phyloP scores from a whole-genome alignment of 306 rosid species.

The Cicer pinnatifidum region DNA sequence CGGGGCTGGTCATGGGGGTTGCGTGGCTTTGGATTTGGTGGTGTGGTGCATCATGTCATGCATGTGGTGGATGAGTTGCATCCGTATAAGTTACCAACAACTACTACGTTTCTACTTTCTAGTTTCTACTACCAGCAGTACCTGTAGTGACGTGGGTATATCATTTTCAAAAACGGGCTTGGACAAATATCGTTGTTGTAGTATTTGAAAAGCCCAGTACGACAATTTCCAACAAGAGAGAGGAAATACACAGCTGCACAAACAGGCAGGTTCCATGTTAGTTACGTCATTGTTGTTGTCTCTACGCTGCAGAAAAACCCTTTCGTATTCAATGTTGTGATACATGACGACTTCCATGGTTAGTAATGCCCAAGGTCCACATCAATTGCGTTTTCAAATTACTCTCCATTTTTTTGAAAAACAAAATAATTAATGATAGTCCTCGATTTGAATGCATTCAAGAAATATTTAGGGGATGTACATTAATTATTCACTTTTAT shows the following conservation, averaged over 20 bases:
- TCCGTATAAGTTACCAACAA: slow-evolving; percentile 31
- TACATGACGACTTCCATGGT: slow-evolving; percentile 39
- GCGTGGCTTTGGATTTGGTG: slow-evolving; percentile 11
- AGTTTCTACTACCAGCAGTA: not conserved
- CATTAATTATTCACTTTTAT: too few species aligned
- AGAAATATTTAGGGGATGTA: too few species aligned
- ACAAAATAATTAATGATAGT: not conserved
- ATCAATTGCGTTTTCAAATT: slow-evolving; percentile 5
- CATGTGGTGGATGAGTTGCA: slow-evolving; percentile 39
- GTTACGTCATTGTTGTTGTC: slow-evolving; percentile 48
- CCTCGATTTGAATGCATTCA: too few species aligned
- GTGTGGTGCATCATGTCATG: slow-evolving; percentile 12
- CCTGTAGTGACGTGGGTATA: slow-evolving; percentile 17
- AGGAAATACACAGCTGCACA: not conserved
- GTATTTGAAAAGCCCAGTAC: slow-evolving; percentile 26
- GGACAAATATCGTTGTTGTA: slow-evolving; percentile 7
- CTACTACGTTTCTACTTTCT: not conserved
- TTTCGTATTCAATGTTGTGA: slow-evolving; percentile 42
- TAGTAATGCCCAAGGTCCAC: slow-evolving; percentile 36
- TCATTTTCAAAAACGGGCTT: slow-evolving; percentile 32
- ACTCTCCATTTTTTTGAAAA: not conserved
- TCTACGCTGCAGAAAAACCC: slow-evolving; percentile 9
- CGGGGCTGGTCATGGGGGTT: not conserved
- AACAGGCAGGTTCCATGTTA: slow-evolving; percentile 34
- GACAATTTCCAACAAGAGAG: slow-evolving; percentile 25